Base-by-base conservation (phyloP, 192 early-diverging fungal species). In the Backusella liffmaniae region DNA sequence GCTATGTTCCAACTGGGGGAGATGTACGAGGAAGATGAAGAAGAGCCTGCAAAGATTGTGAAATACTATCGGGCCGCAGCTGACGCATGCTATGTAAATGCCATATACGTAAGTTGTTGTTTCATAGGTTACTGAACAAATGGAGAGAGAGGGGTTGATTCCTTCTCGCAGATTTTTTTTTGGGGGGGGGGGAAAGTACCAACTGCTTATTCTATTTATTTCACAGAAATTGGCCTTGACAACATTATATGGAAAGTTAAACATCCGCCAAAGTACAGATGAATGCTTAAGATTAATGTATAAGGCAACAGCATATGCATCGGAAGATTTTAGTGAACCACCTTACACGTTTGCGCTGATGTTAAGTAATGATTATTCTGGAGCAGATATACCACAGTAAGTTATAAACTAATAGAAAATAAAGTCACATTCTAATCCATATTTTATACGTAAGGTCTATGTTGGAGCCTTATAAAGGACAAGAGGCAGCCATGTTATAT, bases 261-360 rank as follows among this genome's bases (percentile, higher is more conserved):
- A 86, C 79, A 90, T 91, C 72, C 80, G 81, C 26, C 81, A 81
- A 65, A 92, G 93, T 77, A 80, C 90, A 59, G 91, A 91, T 69
- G 89, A 94, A 75, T 94, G 92, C 29, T 86, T 98, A 72, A 90
- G 92, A 62, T 94, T 92, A 80, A 85, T 98, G 79, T 89, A 91
- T 73, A 88, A 92, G 37, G 86, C 95, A 2, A 91, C 92, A 1
- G 85, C 91, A 23, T 89, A 92, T 72, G 92, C 96, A 10, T 87
- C 83, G 44, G 83, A 88, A 41, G 84, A 89, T 13, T 96, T 92
- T 79, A 90, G 92, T 16, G 90, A 93, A 72, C 90, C 91, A 35
- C 87, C 95, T 34, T 91, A 94, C 75, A 85, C 94, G 56, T 88
- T 95, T 3, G 96, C 90, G 8, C 78, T 92, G 46, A 90, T 98